Conservation (phyloP, 805 yeast genomes). For the Wickerhamomyces ciferrii region DNA sequence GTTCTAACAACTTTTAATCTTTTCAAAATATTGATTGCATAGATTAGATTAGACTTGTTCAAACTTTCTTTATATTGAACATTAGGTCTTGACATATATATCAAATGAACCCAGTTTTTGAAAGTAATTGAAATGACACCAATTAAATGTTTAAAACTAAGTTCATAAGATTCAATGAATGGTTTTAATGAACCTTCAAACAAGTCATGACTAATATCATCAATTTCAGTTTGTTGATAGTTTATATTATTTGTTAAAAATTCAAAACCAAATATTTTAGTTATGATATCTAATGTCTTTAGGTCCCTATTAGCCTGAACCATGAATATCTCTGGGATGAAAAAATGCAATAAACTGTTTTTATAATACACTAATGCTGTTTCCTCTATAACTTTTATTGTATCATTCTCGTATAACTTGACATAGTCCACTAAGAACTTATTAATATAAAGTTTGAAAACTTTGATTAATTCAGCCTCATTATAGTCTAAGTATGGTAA, state of each 20-base stretch:
- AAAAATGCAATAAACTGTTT: conserved; percentile 15
- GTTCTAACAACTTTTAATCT: conserved; percentile 11
- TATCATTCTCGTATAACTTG: background rate
- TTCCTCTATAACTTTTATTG: conserved; percentile 11
- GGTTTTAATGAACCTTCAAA: conserved; percentile 14
- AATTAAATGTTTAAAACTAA: conserved; percentile 10
- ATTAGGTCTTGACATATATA: conserved; percentile 9
- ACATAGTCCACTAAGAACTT: conserved; percentile 12
- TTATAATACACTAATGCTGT: conserved; percentile 16
- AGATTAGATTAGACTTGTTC: conserved; percentile 17
- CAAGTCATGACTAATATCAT: background rate
- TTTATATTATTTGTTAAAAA: conserved; percentile 12
- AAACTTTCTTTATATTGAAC: conserved; percentile 15
- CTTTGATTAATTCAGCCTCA: background rate
- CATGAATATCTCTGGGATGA: conserved; percentile 14
- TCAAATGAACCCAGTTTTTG: conserved; percentile 16
- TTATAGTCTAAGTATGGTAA: background rate
- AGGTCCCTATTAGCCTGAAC: conserved; percentile 2
- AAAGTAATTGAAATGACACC: conserved; percentile 10
- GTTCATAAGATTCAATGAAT: conserved; percentile 18
- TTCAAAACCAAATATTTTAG: conserved; percentile 13
- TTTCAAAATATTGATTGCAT: conserved; percentile 16
- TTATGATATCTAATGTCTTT: conserved; percentile 6
- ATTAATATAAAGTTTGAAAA: conserved; percentile 1
- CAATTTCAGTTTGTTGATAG: background rate